Percentiles rank a stretch among this genome's conserved stretches.
These are phyloP conservation scores for Mariannaea sp. DNA, from an alignment of 2,329 filamentous ascomycete genomes.

Conservation along the genomic window DNA sequence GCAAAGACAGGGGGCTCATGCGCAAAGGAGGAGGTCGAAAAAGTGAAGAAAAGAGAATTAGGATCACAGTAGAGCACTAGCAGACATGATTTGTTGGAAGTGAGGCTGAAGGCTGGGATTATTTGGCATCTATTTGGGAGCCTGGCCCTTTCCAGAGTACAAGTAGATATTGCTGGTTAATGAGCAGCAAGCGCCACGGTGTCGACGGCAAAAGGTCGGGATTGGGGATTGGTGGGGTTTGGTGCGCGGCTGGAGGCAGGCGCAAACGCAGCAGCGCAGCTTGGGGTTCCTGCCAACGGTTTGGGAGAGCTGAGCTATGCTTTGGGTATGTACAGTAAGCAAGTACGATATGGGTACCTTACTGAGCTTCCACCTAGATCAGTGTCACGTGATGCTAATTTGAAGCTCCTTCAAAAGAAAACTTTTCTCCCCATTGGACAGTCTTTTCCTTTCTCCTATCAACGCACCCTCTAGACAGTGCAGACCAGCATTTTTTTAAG, in stretches of 20 bases:
- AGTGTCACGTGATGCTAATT: slow-evolving; percentile 27
- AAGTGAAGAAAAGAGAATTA: slow-evolving; percentile 22
- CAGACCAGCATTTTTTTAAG: slow-evolving; percentile 67
- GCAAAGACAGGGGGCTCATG: slow-evolving; percentile 25
- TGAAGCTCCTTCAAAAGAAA: slow-evolving; percentile 5
- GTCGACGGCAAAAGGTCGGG: slow-evolving; percentile 34
- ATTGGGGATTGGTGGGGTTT: too few species aligned
- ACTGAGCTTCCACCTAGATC: too few species aligned
- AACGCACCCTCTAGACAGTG: slow-evolving; percentile 88
- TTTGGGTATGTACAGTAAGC: too few species aligned
- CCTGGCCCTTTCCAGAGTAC: slow-evolving; percentile 19
- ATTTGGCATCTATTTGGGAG: slow-evolving; percentile 37
- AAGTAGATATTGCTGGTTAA: background rate
- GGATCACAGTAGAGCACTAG: slow-evolving; percentile 32
- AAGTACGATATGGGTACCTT: too few species aligned
- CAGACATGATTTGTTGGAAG: slow-evolving; percentile 32
- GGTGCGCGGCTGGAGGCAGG: too few species aligned
- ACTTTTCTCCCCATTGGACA: background rate
- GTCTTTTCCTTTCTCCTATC: slow-evolving; percentile 48
- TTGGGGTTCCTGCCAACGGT: slow-evolving; percentile 26
- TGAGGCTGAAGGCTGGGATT: slow-evolving; percentile 27
- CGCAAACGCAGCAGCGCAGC: too few species aligned
- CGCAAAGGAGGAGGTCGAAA: slow-evolving; percentile 8
- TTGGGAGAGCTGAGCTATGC: slow-evolving; percentile 8
- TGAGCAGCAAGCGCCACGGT: background rate